Base-by-base conservation (phyloP, 495 filamentous ascomycete species). In the Bacidia gigantensis region DNA sequence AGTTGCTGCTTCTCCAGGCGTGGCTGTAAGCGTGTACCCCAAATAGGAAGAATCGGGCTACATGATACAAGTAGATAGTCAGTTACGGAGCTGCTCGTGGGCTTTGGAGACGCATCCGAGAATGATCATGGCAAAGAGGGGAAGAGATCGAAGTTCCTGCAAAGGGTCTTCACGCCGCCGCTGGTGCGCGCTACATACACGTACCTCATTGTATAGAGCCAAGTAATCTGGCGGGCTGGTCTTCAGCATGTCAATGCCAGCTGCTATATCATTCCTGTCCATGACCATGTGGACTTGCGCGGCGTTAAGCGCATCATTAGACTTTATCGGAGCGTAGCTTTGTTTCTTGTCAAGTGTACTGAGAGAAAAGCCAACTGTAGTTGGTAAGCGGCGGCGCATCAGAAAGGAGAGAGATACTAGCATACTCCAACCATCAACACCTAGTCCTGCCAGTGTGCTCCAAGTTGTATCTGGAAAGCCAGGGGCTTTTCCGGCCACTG, bases 281-380 rank as follows among this genome's bases (percentile, higher is more conserved):
- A 62, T 59, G 47, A 50, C 41, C n/a, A 62, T 41, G 49, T 46
- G 56, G 11, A 59, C 52, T 21, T 56, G 57, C 42, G 50, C 51
- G 26, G n/a, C 41, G 10, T 62, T 42, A 35, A 62, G 32, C 29
- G 25, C 50, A 26, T 38, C 22, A 2, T 42, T 51, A 20, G 22
- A 22, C 23, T 40, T 21, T 32, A 26, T 17, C 11, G 39, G 26
- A 22, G 44, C 45, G 52, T 57, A 59, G 26, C 18, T 45, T 9
- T 18, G 24, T 14, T 52, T 56, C 7, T 49, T 35, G 24, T 54
- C 23, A 32, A 59, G 38, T n/a, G 51, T 38, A 1, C 22, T 10
- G 12, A 54, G 51, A 12, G 57, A 49, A 46, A 62, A 62, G 40
- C 51, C 54, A 23, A 62, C 59, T 62, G 44, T 56, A n/a, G 10